Percentiles rank a stretch among this genome's conserved stretches.
These are phyloP conservation scores for Aphanomyces invadans DNA, from an alignment of 352 stramenopile genomes.

Conservation along the genomic window DNA sequence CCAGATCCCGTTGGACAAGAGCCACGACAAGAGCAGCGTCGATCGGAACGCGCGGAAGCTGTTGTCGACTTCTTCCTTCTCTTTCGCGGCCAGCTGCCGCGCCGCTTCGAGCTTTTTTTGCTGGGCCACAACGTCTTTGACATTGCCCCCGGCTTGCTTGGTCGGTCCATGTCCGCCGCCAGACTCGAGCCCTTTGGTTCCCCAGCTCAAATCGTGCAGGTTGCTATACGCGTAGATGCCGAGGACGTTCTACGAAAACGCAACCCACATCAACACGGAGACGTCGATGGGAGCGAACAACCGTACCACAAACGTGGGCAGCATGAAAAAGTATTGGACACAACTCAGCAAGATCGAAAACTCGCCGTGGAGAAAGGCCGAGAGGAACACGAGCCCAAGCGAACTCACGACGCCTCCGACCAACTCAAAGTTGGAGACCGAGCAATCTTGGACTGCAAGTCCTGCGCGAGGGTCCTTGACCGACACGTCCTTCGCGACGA, in stretches of 20 bases:
- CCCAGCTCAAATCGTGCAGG: conserved; percentile 35
- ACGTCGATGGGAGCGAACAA: not conserved
- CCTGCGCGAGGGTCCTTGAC: conserved; percentile 1
- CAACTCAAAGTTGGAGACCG: conserved; percentile 17
- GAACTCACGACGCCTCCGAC: conserved; percentile 22
- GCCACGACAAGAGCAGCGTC: conserved; percentile 42
- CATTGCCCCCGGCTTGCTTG: conserved; percentile 28
- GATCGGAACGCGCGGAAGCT: conserved; percentile 42
- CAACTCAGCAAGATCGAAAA: conserved; percentile 34
- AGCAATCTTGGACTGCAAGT: not conserved
- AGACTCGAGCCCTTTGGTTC: conserved; percentile 34
- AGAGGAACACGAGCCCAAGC: conserved; percentile 29
- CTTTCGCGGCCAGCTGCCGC: conserved; percentile 29
- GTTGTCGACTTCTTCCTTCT: conserved; percentile 49
- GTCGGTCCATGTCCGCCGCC: conserved; percentile 25
- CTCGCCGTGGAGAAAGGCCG: conserved; percentile 36
- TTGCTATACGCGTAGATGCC: conserved; percentile 40
- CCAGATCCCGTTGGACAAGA: conserved; percentile 42
- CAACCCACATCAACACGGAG: not conserved
- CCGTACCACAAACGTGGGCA: conserved; percentile 35
- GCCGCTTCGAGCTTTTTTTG: conserved; percentile 39
- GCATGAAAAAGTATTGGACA: conserved; percentile 41
- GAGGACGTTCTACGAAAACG: conserved; percentile 31
- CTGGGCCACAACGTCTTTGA: conserved; percentile 46
- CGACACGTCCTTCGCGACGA: conserved; percentile 26